Base-by-base conservation (phyloP, 2,329 filamentous ascomycete genomes). In the Aspergillus floridensis region DNA sequence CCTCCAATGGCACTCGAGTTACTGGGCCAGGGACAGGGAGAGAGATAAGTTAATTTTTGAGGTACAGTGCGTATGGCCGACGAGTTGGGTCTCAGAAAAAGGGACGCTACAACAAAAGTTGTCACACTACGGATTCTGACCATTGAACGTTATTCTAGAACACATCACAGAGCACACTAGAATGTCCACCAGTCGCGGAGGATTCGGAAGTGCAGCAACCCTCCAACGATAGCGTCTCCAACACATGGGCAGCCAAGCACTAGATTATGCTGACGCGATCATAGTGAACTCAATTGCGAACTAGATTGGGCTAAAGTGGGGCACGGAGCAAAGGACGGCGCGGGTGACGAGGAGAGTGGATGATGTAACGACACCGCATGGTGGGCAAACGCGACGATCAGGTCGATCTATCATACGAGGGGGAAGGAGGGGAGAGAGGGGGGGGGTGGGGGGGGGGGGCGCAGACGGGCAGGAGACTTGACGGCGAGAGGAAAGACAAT, bases 271-370 rank as follows among this genome's bases (percentile, higher is more conserved):
- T n/a, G 41, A 31, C 31, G 41, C 7, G 21, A 21, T 47, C 24
- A 21, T 32, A 46, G 41, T 47, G 53, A 55, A 55, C 53, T 55
- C 53, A 55, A 55, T 55, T 44, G 53, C 24, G 24, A 54, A 44
- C 52, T 46, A 26, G 32, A 29, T 24, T 47, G 41, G 29, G 21
- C n/a, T 11, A 35, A 22, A 31, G 53, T 55, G 53, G 41, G 35
- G 41, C 38, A 32, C 41, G 53, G 29, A 55, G 53, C 38, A 44
- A 19, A 19, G 38, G 14, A 44, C 38, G n/a, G 38, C 38, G 26
- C 12, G 19, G 41, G 47, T 16, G 19, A 11, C n/a, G 53, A 32
- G 10, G 38, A 44, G 19, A 55, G 26, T 55, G 53, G 53, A 55
- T 55, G 53, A 55, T 55, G 53, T 55, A 55, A 55, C 41, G 44